phyloP scores from a whole-genome alignment of 2,329 filamentous ascomycete genomes.

The Colletotrichum abscissum region DNA sequence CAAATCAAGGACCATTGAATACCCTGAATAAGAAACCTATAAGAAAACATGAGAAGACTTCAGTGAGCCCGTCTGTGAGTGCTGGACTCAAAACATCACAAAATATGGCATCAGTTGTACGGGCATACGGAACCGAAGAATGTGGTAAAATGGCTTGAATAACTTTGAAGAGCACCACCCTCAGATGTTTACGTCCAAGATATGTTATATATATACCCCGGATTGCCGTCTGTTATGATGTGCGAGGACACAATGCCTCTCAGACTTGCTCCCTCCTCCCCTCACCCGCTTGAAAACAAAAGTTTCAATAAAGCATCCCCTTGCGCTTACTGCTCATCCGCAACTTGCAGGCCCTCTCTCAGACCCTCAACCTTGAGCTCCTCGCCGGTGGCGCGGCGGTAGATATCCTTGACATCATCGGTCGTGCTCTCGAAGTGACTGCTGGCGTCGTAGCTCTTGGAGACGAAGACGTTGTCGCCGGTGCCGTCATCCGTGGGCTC shows the following conservation, averaged over 20 bases:
- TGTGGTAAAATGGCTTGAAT: constrained; percentile 20
- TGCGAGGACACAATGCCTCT: constrained; percentile 29
- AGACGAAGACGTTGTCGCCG: constrained; percentile 95
- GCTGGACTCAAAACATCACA: background rate
- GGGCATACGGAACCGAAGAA: background rate
- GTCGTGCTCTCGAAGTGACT: constrained; percentile 94
- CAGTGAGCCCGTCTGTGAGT: background rate
- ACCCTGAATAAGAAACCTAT: constrained; percentile 26
- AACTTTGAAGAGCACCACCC: constrained; percentile 26
- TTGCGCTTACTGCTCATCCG: constrained; percentile 67
- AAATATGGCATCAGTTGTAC: background rate
- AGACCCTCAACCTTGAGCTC: constrained; percentile 90
- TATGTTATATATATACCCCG: constrained; percentile 28
- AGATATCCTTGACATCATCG: constrained; percentile 96
- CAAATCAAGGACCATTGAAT: constrained; percentile 23
- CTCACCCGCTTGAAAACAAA: background rate
- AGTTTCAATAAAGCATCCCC: background rate
- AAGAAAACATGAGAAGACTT: background rate
- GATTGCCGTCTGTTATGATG: constrained; percentile 23
- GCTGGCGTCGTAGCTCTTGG: constrained; percentile 97
- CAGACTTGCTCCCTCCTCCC: constrained; percentile 9
- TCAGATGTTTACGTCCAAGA: constrained; percentile 28
- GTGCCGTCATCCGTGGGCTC: constrained; percentile 86
- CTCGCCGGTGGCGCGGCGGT: constrained; percentile 83
- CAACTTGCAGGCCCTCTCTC: constrained; percentile 81